Evolutionary conservation across 148 eudicot species (phyloP).

Genomic region (Vaccinium corymbosum): DNA sequence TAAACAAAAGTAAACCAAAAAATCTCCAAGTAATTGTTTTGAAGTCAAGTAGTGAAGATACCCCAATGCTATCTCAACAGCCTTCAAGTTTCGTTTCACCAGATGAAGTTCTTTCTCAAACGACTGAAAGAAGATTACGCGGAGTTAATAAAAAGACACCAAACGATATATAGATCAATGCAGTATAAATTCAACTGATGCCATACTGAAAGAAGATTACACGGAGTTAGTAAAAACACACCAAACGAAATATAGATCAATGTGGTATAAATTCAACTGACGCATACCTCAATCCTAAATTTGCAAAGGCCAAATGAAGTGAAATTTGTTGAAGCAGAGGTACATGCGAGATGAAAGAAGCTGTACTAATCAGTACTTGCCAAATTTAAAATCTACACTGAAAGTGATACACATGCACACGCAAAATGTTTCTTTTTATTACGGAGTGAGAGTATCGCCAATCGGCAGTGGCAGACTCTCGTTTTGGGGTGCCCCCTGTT

Average conservation of each 20-base stretch:
- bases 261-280: background rate
- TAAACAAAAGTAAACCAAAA: background rate
- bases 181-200: background rate
- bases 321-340: constrained; percentile 2
- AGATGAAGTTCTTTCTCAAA: constrained; percentile 6
- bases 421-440: background rate
- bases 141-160: background rate
- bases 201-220: constrained; percentile 1
- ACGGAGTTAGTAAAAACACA: background rate
- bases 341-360: background rate
- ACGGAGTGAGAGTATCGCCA: background rate
- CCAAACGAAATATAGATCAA: background rate
- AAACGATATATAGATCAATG: background rate
- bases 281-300: constrained; percentile 6
- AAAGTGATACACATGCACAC: background rate
- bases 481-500: too few relatives aligned
- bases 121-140: constrained; percentile 2
- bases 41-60: background rate
- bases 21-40: background rate
- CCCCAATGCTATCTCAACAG: background rate
- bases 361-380: background rate
- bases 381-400: background rate
- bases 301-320: background rate
- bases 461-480: too few relatives aligned
- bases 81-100: constrained; percentile 6